Percentiles rank a stretch among this genome's conserved stretches.
These are phyloP conservation scores for Leishmania lainsoni DNA, from an alignment of 208 protist genomes.

Conservation along the genomic window DNA sequence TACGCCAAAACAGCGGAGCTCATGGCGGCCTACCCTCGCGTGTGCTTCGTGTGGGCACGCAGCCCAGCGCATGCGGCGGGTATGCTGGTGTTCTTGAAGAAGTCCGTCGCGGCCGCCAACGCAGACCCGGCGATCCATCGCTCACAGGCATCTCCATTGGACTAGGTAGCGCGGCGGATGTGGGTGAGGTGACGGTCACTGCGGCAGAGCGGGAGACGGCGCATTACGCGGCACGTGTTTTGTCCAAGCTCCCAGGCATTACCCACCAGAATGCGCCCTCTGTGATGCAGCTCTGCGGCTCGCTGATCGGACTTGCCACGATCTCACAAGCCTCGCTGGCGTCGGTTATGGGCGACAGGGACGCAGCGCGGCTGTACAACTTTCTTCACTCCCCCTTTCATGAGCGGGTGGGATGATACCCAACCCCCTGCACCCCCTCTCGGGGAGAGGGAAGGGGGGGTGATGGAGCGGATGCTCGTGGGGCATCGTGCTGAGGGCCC, in stretches of 20 bases:
- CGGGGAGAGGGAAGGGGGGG: background rate
- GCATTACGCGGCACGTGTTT: slow-evolving; percentile 75
- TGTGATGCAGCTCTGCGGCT: slow-evolving; percentile 79
- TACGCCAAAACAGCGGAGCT: slow-evolving; percentile 64
- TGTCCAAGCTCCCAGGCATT: slow-evolving; percentile 81
- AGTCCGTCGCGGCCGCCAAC: slow-evolving; percentile 49
- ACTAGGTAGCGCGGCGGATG: slow-evolving; percentile 29
- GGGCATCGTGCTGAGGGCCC: too few relatives aligned
- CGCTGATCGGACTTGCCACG: slow-evolving; percentile 73
- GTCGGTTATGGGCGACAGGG: slow-evolving; percentile 46
- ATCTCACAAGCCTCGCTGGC: slow-evolving; percentile 63
- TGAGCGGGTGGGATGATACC: slow-evolving; percentile 15
- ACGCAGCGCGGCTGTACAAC: slow-evolving; percentile 49
- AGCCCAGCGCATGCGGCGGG: slow-evolving; percentile 71
- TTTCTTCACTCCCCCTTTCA: slow-evolving; percentile 73
- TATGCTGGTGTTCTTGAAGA: slow-evolving; percentile 75
- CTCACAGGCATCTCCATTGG: slow-evolving; percentile 51
- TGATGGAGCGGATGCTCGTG: background rate
- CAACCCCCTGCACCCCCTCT: background rate
- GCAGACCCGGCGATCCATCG: slow-evolving; percentile 59
- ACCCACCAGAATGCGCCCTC: slow-evolving; percentile 47
- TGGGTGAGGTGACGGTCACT: slow-evolving; percentile 18
- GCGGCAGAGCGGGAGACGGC: slow-evolving; percentile 41
- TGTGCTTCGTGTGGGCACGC: slow-evolving; percentile 73
- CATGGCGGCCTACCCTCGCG: slow-evolving; percentile 64